phyloP scores from a whole-genome alignment of 441 rosid species.

The Adansonia rubrostipa region DNA sequence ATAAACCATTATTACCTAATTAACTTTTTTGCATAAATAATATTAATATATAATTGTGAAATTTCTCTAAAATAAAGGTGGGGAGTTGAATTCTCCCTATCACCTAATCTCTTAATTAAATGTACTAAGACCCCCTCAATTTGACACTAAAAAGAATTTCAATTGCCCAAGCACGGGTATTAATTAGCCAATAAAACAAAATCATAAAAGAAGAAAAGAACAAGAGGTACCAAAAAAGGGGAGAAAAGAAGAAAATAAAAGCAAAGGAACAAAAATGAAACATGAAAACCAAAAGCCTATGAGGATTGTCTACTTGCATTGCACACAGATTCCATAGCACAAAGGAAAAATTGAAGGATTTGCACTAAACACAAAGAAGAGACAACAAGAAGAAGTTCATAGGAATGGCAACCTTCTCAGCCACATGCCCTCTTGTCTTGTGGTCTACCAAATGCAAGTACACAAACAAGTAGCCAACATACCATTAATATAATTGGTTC shows the following conservation, averaged over 20 bases:
- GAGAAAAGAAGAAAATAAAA: neutral
- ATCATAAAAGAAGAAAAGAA: neutral
- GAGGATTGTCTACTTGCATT: constrained; percentile 10
- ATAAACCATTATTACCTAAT: neutral
- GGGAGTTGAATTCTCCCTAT: neutral
- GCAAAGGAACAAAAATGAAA: neutral
- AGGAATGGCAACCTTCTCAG: constrained; percentile 16
- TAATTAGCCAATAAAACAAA: neutral
- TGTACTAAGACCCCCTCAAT: neutral
- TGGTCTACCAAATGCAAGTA: neutral
- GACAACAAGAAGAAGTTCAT: constrained; percentile 17
- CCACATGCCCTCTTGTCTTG: constrained; percentile 26
- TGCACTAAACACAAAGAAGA: neutral
- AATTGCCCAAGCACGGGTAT: neutral
- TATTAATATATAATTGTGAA: no score
- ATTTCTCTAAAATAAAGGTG: neutral
- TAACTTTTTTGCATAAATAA: neutral
- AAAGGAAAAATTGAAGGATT: constrained; percentile 18
- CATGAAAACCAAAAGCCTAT: neutral
- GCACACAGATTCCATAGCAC: neutral
- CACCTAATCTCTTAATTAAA: neutral
- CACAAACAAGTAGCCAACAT: neutral
- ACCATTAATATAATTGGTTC: neutral
- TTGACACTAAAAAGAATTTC: neutral
- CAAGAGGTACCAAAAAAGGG: neutral